These are phyloP conservation scores for Saccharomycopsis selenospora DNA, from an alignment of 805 yeast genomes.

Conservation along the genomic window DNA sequence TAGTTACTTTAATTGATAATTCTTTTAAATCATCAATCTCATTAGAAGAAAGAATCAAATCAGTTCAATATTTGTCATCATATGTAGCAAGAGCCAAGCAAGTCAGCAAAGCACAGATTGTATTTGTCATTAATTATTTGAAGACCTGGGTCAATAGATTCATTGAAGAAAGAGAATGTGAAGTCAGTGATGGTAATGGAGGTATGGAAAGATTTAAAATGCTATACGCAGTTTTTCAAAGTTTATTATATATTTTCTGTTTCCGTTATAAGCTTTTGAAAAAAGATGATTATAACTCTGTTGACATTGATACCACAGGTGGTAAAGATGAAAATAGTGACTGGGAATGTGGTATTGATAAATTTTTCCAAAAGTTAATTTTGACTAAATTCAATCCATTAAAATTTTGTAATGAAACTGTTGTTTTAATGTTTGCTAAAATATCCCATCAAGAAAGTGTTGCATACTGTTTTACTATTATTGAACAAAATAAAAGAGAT, in stretches of 20 bases:
- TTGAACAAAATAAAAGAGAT: constrained; percentile 80
- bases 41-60: constrained; percentile 71
- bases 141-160: constrained; percentile 79
- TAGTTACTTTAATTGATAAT: constrained; percentile 74
- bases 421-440: constrained; percentile 87
- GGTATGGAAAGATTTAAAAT: constrained; percentile 90
- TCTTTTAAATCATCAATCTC: constrained; percentile 67
- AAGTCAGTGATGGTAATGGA: constrained; percentile 48
- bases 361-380: constrained; percentile 78
- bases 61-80: constrained; percentile 87
- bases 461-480: constrained; percentile 88
- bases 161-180: constrained; percentile 77
- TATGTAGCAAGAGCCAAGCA: constrained; percentile 81
- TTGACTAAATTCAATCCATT: constrained; percentile 89
- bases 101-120: constrained; percentile 62
- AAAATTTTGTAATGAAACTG: constrained; percentile 88
- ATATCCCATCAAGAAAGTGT: constrained; percentile 84
- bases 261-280: constrained; percentile 66
- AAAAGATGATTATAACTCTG: constrained; percentile 25
- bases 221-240: constrained; percentile 87
- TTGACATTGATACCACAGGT: not conserved
- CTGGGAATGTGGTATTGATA: constrained; percentile 81
- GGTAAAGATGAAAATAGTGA: constrained; percentile 26
- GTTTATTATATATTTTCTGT: constrained; percentile 84
- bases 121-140: constrained; percentile 75